Evolutionary conservation across 108 stramenopile genomes (phyloP).

Genomic region (Parietichytrium sp.): DNA sequence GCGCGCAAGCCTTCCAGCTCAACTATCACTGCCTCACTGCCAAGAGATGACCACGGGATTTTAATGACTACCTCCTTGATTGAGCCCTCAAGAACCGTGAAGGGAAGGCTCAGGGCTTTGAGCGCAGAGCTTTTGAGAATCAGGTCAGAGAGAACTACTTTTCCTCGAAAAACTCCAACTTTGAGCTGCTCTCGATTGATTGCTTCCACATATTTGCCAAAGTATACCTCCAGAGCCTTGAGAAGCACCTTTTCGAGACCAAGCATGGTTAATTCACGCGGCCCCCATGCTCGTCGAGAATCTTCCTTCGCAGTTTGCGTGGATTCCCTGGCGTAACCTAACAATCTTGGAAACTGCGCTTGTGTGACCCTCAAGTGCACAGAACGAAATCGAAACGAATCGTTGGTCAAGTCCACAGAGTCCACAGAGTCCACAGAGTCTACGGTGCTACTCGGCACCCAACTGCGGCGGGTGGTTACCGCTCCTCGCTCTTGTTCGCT

Average conservation of each 20-base stretch:
- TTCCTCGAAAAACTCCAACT: neutral
- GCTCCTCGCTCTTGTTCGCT: no score
- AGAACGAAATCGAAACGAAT: no score
- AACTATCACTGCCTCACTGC: neutral
- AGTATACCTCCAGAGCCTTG: constrained; percentile 14
- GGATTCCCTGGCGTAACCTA: no score
- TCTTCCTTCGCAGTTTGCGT: no score
- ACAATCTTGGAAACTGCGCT: no score
- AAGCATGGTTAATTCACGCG: no score
- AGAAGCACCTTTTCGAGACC: constrained; percentile 10
- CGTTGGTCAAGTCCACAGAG: no score
- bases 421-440: no score
- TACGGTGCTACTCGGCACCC: no score
- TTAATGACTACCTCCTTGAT: neutral
- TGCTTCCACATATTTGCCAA: neutral
- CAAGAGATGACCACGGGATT: neutral
- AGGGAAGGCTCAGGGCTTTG: neutral
- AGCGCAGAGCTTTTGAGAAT: neutral
- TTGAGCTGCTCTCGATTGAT: constrained; percentile 31
- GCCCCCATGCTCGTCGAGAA: no score
- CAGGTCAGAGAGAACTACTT: neutral
- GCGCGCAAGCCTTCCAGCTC: neutral
- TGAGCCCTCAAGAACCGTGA: neutral
- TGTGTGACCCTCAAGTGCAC: no score
- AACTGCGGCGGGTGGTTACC: no score